Percentiles rank a stretch among this genome's conserved stretches.
Evolutionary conservation across 2,329 filamentous ascomycete genomes (phyloP).

Genomic region (Alternaria ventricosa): DNA sequence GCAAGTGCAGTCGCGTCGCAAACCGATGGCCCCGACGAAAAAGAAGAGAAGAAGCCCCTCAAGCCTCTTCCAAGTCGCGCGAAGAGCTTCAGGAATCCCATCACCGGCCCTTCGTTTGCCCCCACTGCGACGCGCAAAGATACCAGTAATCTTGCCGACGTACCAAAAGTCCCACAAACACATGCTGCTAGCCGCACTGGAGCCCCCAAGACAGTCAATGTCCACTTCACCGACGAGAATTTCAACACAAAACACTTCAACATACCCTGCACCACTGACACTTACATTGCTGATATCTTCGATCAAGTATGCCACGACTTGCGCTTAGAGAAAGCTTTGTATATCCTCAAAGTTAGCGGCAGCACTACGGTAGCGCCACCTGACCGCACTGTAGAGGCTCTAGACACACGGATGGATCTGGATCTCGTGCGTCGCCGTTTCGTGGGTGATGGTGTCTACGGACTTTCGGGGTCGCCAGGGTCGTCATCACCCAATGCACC

Average conservation of each 20-base stretch:
- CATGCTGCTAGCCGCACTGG: conserved; percentile 65
- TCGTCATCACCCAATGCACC: conserved; percentile 73
- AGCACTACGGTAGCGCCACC: conserved; percentile 77
- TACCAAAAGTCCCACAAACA: conserved; percentile 51
- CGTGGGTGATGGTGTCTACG: conserved; percentile 74
- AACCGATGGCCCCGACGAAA: conserved; percentile 20
- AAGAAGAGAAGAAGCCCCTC: conserved; percentile 26
- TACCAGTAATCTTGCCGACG: conserved; percentile 52
- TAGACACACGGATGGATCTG: conserved; percentile 76
- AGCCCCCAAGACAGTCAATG: conserved; percentile 72
- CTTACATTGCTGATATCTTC: conserved; percentile 81
- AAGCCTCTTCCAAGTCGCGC: conserved; percentile 46
- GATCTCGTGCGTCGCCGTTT: conserved; percentile 79
- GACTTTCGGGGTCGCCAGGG: conserved; percentile 72
- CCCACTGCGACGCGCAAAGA: conserved; percentile 56
- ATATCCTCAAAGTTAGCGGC: conserved; percentile 77
- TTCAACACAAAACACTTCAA: conserved; percentile 74
- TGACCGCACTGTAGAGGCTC: conserved; percentile 79
- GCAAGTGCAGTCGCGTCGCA: conserved; percentile 36
- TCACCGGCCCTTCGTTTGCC: conserved; percentile 58
- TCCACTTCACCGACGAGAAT: conserved; percentile 75
- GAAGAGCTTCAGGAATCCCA: conserved; percentile 57
- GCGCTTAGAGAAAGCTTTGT: conserved; percentile 78
- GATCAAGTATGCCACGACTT: conserved; percentile 79
- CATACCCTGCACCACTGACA: conserved; percentile 79